Percentiles rank a stretch among this genome's conserved stretches.
Evolutionary conservation across 306 rosid species (phyloP).

Genomic region (Styphnolobium japonicum): DNA sequence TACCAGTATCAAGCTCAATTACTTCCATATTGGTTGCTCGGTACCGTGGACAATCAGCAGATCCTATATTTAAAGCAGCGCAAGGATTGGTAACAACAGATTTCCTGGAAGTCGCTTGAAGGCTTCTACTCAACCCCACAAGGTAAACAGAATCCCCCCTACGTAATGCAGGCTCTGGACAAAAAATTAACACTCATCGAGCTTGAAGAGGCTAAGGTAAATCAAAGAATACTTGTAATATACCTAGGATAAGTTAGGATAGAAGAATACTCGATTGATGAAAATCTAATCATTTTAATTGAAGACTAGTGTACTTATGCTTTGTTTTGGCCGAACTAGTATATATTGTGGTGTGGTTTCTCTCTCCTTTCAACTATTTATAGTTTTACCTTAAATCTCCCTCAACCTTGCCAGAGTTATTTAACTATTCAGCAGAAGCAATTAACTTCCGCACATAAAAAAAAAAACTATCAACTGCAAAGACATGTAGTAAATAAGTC

Average conservation of each 20-base stretch:
- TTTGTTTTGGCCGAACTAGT: no score
- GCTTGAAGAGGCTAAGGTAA: no score
- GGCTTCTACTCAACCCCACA: constrained; percentile 95
- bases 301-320: no score
- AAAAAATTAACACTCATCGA: no score
- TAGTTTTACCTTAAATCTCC: constrained; percentile 1
- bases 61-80: constrained; percentile 88
- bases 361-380: no score
- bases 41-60: constrained; percentile 88
- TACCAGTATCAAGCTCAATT: constrained; percentile 97
- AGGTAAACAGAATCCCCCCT: constrained; percentile 96
- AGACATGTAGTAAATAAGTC: not conserved
- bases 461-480: no score
- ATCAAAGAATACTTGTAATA: no score
- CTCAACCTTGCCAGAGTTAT: not conserved
- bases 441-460: constrained; percentile 5
- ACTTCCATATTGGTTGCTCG: constrained; percentile 99
- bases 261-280: no score
- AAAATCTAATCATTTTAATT: no score
- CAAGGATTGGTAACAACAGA: constrained; percentile 94
- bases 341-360: no score
- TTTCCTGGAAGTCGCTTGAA: constrained; percentile 97
- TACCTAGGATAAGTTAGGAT: no score
- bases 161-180: constrained; percentile 73
- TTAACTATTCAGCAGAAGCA: constrained; percentile 10